A percentile compares a stretch with the other conserved stretches of the same genome.
Conservation (phyloP, 2,329 filamentous ascomycete genomes). For the Monilinia aucupariae region DNA sequence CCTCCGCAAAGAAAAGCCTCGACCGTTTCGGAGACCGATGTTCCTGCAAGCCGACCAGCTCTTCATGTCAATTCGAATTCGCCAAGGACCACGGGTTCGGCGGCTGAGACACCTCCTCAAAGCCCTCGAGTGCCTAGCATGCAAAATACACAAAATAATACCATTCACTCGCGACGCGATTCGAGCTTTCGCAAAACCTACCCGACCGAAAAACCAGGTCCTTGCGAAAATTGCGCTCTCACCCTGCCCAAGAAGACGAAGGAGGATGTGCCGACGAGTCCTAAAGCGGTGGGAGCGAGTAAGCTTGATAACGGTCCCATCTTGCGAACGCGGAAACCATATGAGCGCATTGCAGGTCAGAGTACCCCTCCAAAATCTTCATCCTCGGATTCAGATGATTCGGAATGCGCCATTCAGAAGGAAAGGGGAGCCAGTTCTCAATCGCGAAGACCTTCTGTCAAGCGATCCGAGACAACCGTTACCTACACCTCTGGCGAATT, state of each 20-base stretch:
- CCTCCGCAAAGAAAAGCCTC: slow-evolving; percentile 20
- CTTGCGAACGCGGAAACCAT: slow-evolving; percentile 55
- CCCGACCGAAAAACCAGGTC: slow-evolving; percentile 58
- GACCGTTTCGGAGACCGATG: slow-evolving; percentile 22
- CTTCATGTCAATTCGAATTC: background rate
- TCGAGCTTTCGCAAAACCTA: slow-evolving; percentile 59
- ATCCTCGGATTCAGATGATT: slow-evolving; percentile 30
- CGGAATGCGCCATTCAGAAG: slow-evolving; percentile 26
- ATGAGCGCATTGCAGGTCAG: slow-evolving; percentile 48
- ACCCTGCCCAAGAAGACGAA: slow-evolving; percentile 50
- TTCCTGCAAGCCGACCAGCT: background rate
- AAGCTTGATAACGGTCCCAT: slow-evolving; percentile 43
- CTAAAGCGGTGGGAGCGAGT: slow-evolving; percentile 1
- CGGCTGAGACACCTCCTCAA: slow-evolving; percentile 53
- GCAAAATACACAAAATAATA: slow-evolving; percentile 26
- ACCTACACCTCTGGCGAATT: slow-evolving; percentile 38
- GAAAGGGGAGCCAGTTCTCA: slow-evolving; percentile 20
- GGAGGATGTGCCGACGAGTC: slow-evolving; percentile 25
- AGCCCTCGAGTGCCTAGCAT: slow-evolving; percentile 45
- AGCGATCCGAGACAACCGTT: slow-evolving; percentile 26
- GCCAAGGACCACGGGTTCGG: slow-evolving; percentile 37
- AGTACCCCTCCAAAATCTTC: slow-evolving; percentile 31
- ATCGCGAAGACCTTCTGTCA: slow-evolving; percentile 9
- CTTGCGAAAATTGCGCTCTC: slow-evolving; percentile 64
- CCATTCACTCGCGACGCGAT: slow-evolving; percentile 43